These are phyloP conservation scores for Austroboletus eburneus DNA, from an alignment of 768 basidiomycete species.

Conservation along the genomic window DNA sequence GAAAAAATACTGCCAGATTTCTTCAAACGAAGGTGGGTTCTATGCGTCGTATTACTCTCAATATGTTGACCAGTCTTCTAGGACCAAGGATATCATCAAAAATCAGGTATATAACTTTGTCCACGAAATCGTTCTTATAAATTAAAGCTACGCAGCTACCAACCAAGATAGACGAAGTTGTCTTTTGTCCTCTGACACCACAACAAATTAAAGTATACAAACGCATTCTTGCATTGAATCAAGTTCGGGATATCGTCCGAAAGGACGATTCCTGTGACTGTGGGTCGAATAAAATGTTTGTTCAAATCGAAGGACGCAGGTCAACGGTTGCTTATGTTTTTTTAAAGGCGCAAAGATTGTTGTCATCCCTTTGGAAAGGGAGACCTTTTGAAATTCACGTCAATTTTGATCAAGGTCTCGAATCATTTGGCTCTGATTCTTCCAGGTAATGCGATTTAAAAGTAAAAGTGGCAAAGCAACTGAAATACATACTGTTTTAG, in stretches of 20 bases:
- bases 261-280: slow-evolving; percentile 76
- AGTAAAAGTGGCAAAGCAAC: not conserved
- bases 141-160: slow-evolving; percentile 55
- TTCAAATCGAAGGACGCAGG: not conserved
- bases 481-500: slow-evolving; percentile 35
- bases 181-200: slow-evolving; percentile 84
- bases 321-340: slow-evolving; percentile 9
- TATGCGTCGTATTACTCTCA: not conserved
- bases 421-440: slow-evolving; percentile 88
- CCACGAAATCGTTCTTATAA: not conserved
- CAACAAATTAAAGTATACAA: slow-evolving; percentile 73
- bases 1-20: slow-evolving; percentile 73
- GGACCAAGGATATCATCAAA: slow-evolving; percentile 76
- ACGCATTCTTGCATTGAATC: slow-evolving; percentile 55
- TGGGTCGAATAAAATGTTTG: slow-evolving; percentile 54
- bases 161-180: slow-evolving; percentile 83
- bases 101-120: slow-evolving; percentile 44
- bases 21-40: slow-evolving; percentile 69
- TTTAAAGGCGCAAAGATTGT: slow-evolving; percentile 59
- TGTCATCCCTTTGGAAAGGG: slow-evolving; percentile 42
- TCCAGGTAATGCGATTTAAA: slow-evolving; percentile 50
- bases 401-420: slow-evolving; percentile 79
- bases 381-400: slow-evolving; percentile 72
- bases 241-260: slow-evolving; percentile 66
- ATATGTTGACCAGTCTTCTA: slow-evolving; percentile 9